These are phyloP conservation scores for Arthrinium puccinioides DNA, from an alignment of 2,329 filamentous ascomycete species.

Conservation along the genomic window DNA sequence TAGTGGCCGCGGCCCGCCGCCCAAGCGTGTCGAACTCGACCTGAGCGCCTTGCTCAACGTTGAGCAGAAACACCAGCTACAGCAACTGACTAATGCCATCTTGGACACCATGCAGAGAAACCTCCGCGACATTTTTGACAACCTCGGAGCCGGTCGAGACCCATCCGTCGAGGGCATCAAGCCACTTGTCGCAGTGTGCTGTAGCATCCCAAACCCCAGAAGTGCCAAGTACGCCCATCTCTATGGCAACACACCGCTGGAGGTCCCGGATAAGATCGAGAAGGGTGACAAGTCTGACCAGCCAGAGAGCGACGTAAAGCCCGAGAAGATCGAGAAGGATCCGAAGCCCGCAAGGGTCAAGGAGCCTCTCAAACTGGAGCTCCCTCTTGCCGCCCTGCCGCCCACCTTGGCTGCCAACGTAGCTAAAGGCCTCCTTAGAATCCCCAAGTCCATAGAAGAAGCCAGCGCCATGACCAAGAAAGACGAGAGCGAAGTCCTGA, in stretches of 20 bases:
- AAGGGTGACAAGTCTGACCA: conserved; percentile 13
- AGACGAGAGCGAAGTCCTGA: conserved; percentile 24
- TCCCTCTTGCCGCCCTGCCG: conserved; percentile 1
- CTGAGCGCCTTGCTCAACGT: conserved; percentile 40
- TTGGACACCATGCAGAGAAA: conserved; percentile 48
- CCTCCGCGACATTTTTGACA: conserved; percentile 45
- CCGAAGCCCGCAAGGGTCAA: neutral
- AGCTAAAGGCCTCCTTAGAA: too few relatives aligned
- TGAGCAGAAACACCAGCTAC: conserved; percentile 44
- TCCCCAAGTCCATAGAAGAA: conserved; percentile 23
- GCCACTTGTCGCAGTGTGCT: conserved; percentile 19
- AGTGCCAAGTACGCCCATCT: conserved; percentile 20
- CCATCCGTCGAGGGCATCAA: conserved; percentile 16
- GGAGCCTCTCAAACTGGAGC: conserved; percentile 20
- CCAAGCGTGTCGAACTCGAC: conserved; percentile 38
- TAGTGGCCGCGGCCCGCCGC: conserved; percentile 7
- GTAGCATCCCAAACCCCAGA: conserved; percentile 26
- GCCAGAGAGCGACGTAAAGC: conserved; percentile 12
- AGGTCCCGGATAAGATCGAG: conserved; percentile 8
- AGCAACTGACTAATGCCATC: conserved; percentile 42
- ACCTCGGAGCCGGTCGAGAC: conserved; percentile 25
- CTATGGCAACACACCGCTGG: conserved; percentile 16
- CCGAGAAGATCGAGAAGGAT: conserved; percentile 1
- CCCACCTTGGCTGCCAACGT: neutral
- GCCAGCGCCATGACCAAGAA: conserved; percentile 25